phyloP scores from a whole-genome alignment of 345 rosid genomes.

The Nasturtium officinale region DNA sequence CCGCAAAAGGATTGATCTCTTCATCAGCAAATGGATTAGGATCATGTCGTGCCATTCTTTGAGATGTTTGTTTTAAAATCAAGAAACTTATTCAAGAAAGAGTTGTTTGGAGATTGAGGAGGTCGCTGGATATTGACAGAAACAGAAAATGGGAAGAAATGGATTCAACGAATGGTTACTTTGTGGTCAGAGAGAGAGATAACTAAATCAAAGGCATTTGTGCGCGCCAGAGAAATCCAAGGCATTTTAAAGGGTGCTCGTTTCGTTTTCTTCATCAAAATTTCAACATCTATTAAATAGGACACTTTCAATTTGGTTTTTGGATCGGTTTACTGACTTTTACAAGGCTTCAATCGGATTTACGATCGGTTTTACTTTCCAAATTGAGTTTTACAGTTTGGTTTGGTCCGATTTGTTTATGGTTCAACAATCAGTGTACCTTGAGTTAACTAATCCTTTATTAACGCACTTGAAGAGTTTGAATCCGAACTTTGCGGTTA shows the following conservation, averaged over 20 bases:
- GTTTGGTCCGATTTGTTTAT: not conserved
- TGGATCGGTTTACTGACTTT: slow-evolving; percentile 6
- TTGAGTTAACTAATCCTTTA: not conserved
- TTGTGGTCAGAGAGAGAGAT: slow-evolving; percentile 41
- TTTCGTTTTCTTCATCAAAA: slow-evolving; percentile 30
- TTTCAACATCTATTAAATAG: slow-evolving; percentile 26
- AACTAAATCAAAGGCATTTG: slow-evolving; percentile 30
- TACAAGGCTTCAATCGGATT: not conserved
- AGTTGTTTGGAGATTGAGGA: not conserved
- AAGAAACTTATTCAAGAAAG: slow-evolving; percentile 24
- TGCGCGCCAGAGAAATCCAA: slow-evolving; percentile 39
- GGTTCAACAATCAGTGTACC: not conserved
- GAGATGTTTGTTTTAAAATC: slow-evolving; percentile 34
- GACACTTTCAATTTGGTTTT: not conserved
- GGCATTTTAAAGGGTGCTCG: slow-evolving; percentile 38
- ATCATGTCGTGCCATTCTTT: slow-evolving; percentile 66
- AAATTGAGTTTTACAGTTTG: not conserved
- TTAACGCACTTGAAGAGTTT: not conserved
- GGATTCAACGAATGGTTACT: slow-evolving; percentile 39
- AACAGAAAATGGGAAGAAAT: slow-evolving; percentile 32
- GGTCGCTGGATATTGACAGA: slow-evolving; percentile 37
- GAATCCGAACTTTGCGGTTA: slow-evolving; percentile 31
- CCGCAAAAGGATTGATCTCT: slow-evolving; percentile 92
- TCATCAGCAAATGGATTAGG: slow-evolving; percentile 85
- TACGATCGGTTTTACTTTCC: not conserved